Evolutionary conservation across 2,329 filamentous ascomycete genomes (phyloP).

Genomic region (Penicillium occitanis): DNA sequence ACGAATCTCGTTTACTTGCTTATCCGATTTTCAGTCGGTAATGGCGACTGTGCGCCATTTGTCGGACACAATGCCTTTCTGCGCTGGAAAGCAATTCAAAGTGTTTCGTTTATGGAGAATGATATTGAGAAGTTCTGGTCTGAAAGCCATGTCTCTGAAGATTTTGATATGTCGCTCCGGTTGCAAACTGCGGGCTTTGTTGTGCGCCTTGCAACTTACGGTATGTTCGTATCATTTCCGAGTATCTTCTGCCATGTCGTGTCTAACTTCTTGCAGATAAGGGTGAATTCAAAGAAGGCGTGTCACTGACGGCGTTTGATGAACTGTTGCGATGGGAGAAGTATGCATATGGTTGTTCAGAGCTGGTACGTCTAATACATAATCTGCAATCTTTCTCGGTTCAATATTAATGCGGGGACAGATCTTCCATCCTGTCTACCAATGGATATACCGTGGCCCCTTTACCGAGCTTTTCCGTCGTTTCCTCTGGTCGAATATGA

Average conservation of each 20-base stretch:
- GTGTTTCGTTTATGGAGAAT: slow-evolving; percentile 35
- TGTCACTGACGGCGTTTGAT: slow-evolving; percentile 80
- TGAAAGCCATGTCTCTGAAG: slow-evolving; percentile 72
- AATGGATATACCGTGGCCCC: slow-evolving; percentile 72
- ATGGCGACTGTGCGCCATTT: slow-evolving; percentile 71
- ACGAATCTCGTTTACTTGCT: slow-evolving; percentile 75
- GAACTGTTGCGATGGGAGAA: slow-evolving; percentile 47
- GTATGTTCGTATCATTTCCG: neutral
- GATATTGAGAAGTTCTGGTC: slow-evolving; percentile 72
- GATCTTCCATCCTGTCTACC: slow-evolving; percentile 72
- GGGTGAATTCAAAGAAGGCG: slow-evolving; percentile 73
- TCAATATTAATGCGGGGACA: neutral
- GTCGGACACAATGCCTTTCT: slow-evolving; percentile 77
- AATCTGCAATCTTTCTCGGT: neutral
- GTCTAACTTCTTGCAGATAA: slow-evolving; percentile 44
- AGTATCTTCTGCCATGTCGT: neutral
- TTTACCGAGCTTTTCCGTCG: slow-evolving; percentile 77
- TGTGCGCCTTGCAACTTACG: slow-evolving; percentile 67
- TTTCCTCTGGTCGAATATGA: slow-evolving; percentile 69
- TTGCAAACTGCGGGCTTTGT: slow-evolving; percentile 68
- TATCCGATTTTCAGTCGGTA: slow-evolving; percentile 68
- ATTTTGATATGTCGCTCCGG: slow-evolving; percentile 73
- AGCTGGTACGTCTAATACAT: slow-evolving; percentile 50
- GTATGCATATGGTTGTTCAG: slow-evolving; percentile 74
- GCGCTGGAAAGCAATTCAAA: slow-evolving; percentile 55